A percentile compares a stretch with the other conserved stretches of the same genome.
phyloP scores from a whole-genome alignment of 148 eudicot genomes.

The Polygonum maritimum region DNA sequence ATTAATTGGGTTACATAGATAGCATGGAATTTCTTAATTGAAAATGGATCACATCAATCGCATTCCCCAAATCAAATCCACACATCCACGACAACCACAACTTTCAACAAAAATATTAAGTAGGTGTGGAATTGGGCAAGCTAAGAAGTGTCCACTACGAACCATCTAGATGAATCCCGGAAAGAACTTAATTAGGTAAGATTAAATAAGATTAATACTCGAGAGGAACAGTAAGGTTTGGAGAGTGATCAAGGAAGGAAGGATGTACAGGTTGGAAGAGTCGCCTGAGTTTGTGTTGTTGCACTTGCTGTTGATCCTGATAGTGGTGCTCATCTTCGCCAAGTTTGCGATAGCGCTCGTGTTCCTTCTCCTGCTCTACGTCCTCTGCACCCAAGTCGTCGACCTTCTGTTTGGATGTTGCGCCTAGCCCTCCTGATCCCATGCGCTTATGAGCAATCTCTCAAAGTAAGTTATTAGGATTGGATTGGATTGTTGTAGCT shows the following conservation, averaged over 20 bases:
- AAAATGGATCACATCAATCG: background rate
- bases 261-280: conserved; percentile 17
- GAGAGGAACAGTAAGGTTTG: background rate
- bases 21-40: too few relatives aligned
- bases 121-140: background rate
- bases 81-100: background rate
- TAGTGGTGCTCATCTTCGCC: background rate
- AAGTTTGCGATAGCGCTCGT: conserved; percentile 15
- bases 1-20: too few relatives aligned
- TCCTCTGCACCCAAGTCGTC: conserved; percentile 39
- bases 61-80: background rate
- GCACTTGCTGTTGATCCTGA: conserved; percentile 12
- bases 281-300: conserved; percentile 16
- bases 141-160: too few relatives aligned
- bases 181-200: too few relatives aligned
- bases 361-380: conserved; percentile 31
- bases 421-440: too few relatives aligned
- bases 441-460: too few relatives aligned
- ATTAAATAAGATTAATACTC: too few relatives aligned
- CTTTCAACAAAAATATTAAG: background rate
- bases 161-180: too few relatives aligned
- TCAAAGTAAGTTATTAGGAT: too few relatives aligned
- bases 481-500: too few relatives aligned
- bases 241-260: background rate
- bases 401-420: conserved; percentile 21